phyloP scores from a whole-genome alignment of 2,329 filamentous ascomycete genomes.

The Fusarium sp. region DNA sequence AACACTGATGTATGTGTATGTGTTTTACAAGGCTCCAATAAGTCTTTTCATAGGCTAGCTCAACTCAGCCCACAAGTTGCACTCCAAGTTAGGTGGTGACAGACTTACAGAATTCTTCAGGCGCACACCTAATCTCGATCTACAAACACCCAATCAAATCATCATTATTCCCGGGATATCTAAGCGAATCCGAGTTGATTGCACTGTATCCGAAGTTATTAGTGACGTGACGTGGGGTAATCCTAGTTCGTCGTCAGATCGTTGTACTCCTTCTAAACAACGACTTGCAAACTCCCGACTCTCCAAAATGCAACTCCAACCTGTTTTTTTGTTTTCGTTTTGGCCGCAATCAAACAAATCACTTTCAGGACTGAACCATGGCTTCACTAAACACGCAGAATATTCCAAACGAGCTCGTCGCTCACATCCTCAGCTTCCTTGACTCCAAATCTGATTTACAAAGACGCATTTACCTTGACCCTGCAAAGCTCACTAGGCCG shows the following conservation, averaged over 20 bases:
- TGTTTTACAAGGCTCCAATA: not conserved
- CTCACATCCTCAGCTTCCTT: constrained; percentile 66
- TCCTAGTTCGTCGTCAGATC: constrained; percentile 17
- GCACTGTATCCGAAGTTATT: not conserved
- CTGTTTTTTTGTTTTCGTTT: not conserved
- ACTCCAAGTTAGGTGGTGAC: not conserved
- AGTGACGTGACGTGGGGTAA: constrained; percentile 29
- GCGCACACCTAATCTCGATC: not conserved
- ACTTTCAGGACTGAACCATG: not conserved
- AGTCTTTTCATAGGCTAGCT: not conserved
- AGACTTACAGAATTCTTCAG: not conserved
- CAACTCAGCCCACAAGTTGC: too few relatives aligned
- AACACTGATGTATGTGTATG: too few relatives aligned
- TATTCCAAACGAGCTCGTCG: constrained; percentile 71
- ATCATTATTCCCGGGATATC: not conserved
- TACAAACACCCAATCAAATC: not conserved
- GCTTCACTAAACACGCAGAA: constrained; percentile 38
- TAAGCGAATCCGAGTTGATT: constrained; percentile 20
- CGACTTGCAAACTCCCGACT: not conserved
- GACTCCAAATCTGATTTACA: constrained; percentile 61
- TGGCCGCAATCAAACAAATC: not conserved
- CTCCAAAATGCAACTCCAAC: not conserved
- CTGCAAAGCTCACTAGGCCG: constrained; percentile 54
- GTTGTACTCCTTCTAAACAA: constrained; percentile 2
- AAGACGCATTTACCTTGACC: constrained; percentile 56